A percentile compares a stretch with the other conserved stretches of the same genome.
These are phyloP conservation scores for Phaeophleospora eucalypticola DNA, from an alignment of 2,329 filamentous ascomycete genomes.

Conservation along the genomic window DNA sequence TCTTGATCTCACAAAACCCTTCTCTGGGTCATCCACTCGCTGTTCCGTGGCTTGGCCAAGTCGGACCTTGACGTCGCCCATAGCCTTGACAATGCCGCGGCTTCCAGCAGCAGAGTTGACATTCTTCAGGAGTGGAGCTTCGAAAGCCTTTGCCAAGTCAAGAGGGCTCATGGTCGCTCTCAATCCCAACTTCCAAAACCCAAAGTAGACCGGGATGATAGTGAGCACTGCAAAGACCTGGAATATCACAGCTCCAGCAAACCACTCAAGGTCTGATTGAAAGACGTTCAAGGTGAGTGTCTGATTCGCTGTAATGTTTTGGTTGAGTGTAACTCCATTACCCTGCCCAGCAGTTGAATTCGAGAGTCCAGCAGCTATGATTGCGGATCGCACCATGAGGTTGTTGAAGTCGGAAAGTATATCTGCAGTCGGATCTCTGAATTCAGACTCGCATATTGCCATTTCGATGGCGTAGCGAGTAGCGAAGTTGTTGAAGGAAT, in stretches of 20 bases:
- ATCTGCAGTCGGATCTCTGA: constrained; percentile 10
- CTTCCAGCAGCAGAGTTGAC: neutral
- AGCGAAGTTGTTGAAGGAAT: too few relatives aligned
- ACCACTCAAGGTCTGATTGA: constrained; percentile 15
- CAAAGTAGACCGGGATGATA: constrained; percentile 15
- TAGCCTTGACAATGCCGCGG: neutral
- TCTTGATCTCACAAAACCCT: neutral
- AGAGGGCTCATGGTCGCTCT: neutral
- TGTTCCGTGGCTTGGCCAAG: too few relatives aligned
- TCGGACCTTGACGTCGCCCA: neutral
- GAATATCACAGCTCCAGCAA: constrained; percentile 8
- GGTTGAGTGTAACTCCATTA: constrained; percentile 4
- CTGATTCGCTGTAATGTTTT: constrained; percentile 8
- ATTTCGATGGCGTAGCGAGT: too few relatives aligned
- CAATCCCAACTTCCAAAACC: constrained; percentile 12
- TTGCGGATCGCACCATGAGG: constrained; percentile 9
- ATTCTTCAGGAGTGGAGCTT: neutral
- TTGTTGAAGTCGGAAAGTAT: constrained; percentile 12
- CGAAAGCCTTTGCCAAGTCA: neutral
- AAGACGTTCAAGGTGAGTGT: constrained; percentile 14
- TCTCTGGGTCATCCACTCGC: neutral
- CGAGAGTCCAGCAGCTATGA: neutral
- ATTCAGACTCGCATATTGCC: too few relatives aligned
- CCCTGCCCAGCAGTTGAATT: constrained; percentile 7
- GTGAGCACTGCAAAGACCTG: constrained; percentile 11